Percentiles rank a stretch among this genome's conserved stretches.
Evolutionary conservation across 2,329 filamentous ascomycete species (phyloP).

Genomic region (Simplicillium aogashimaense): DNA sequence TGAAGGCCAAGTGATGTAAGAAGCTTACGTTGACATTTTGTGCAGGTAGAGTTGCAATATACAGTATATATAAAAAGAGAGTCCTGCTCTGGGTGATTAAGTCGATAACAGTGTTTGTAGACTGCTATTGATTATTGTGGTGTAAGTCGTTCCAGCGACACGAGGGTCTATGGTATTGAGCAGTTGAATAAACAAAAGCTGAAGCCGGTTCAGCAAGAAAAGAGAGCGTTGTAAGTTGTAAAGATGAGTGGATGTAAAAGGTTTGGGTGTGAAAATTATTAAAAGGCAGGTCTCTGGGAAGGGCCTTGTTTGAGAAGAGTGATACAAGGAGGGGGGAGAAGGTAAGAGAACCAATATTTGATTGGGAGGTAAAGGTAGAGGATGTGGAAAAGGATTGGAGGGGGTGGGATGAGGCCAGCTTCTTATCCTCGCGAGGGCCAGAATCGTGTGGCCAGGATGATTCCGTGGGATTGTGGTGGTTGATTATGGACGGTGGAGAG

Average conservation of each 20-base stretch:
- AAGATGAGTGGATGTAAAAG: neutral
- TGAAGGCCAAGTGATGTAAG: neutral
- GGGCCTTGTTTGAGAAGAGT: neutral
- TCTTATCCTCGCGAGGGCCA: conserved; percentile 15
- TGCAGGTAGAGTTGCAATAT: neutral
- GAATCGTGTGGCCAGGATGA: neutral
- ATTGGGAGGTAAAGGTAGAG: conserved; percentile 13
- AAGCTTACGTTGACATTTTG: conserved; percentile 25
- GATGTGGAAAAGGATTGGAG: conserved; percentile 15
- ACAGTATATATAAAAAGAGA: conserved; percentile 3
- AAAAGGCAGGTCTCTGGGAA: no score
- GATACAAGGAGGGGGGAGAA: conserved; percentile 4
- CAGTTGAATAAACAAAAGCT: neutral
- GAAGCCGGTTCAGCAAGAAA: neutral
- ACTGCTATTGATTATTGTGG: neutral
- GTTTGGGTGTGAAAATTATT: conserved; percentile 6
- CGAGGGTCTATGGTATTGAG: neutral
- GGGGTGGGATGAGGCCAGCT: conserved; percentile 15
- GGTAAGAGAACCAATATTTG: conserved; percentile 8
- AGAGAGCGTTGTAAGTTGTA: no score
- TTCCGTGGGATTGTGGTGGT: neutral
- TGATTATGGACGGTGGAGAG: neutral
- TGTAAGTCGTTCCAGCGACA: no score
- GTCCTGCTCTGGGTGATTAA: conserved; percentile 10
- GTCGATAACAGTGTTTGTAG: neutral